Conservation (phyloP, 2,329 filamentous ascomycete genomes). For the Cladorrhinum sp. region DNA sequence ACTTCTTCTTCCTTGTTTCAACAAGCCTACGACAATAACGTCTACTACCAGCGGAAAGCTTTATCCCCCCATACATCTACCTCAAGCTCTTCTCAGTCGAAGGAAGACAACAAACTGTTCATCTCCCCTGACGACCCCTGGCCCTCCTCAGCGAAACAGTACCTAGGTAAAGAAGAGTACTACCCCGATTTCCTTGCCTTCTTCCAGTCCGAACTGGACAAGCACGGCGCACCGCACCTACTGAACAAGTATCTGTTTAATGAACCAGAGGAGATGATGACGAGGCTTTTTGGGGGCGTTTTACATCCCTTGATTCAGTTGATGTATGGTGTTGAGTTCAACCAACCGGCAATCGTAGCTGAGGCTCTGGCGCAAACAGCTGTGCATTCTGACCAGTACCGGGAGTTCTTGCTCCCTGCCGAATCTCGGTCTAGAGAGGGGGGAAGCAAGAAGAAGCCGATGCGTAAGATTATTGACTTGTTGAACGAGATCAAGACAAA, state of each 20-base stretch:
- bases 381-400: constrained; percentile 61
- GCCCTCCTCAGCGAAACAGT: constrained; percentile 50
- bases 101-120: constrained; percentile 28
- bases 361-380: constrained; percentile 75
- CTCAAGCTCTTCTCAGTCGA: constrained; percentile 41
- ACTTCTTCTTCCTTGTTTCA: constrained; percentile 60
- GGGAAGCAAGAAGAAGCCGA: constrained; percentile 31
- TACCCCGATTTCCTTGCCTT: constrained; percentile 75
- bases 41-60: constrained; percentile 60
- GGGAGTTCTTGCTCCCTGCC: constrained; percentile 49
- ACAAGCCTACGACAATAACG: constrained; percentile 62
- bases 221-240: constrained; percentile 57
- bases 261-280: constrained; percentile 65
- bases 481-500: constrained; percentile 58
- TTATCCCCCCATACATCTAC: constrained; percentile 46
- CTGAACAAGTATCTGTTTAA: constrained; percentile 68
- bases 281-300: constrained; percentile 65
- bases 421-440: constrained; percentile 44
- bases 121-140: constrained; percentile 48
- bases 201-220: constrained; percentile 71
- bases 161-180: constrained; percentile 58
- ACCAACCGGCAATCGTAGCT: constrained; percentile 76
- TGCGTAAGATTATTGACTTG: constrained; percentile 52
- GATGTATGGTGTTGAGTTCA: constrained; percentile 79
- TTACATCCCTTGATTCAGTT: constrained; percentile 82